Conservation (phyloP, 352 stramenopile species). For the Aphanomyces astaci region DNA sequence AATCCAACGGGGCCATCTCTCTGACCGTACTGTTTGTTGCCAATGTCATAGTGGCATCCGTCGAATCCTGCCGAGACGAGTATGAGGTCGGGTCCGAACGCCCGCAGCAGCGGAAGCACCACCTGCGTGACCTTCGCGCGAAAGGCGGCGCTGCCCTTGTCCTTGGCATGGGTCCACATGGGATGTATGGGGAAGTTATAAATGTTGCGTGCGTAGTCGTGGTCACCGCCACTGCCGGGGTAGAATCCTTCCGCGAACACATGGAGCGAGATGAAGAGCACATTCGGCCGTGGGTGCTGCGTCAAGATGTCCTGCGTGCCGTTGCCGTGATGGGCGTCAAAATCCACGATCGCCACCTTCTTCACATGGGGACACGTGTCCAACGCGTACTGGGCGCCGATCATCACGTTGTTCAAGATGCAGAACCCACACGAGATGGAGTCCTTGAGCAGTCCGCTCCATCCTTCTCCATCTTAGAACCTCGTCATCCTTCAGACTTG, state of each 20-base stretch:
- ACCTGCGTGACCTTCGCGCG: slow-evolving; percentile 29
- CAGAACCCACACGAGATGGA: slow-evolving; percentile 56
- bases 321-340: slow-evolving; percentile 49
- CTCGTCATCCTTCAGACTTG: slow-evolving; percentile 25
- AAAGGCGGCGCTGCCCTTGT: slow-evolving; percentile 16
- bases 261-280: slow-evolving; percentile 34
- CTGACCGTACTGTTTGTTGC: slow-evolving; percentile 47
- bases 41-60: slow-evolving; percentile 45
- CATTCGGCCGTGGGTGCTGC: slow-evolving; percentile 13
- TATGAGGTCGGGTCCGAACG: slow-evolving; percentile 61
- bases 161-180: slow-evolving; percentile 17
- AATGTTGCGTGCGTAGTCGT: slow-evolving; percentile 35
- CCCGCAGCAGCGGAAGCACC: slow-evolving; percentile 51
- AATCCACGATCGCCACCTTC: slow-evolving; percentile 28
- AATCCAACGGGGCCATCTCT: slow-evolving; percentile 28
- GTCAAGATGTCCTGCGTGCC: slow-evolving; percentile 49
- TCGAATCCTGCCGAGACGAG: slow-evolving; percentile 57
- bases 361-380: slow-evolving; percentile 29
- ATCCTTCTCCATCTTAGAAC: slow-evolving; percentile 22
- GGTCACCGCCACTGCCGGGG: slow-evolving; percentile 33
- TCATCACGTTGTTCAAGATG: slow-evolving; percentile 86
- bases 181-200: slow-evolving; percentile 23
- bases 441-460: slow-evolving; percentile 16
- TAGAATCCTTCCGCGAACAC: slow-evolving; percentile 28
- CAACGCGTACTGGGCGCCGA: slow-evolving; percentile 79